Evolutionary conservation across 768 basidiomycete species (phyloP), one percentile per base, ranked within the genome.

Genomic region (Pleurotus sapidus): DNA sequence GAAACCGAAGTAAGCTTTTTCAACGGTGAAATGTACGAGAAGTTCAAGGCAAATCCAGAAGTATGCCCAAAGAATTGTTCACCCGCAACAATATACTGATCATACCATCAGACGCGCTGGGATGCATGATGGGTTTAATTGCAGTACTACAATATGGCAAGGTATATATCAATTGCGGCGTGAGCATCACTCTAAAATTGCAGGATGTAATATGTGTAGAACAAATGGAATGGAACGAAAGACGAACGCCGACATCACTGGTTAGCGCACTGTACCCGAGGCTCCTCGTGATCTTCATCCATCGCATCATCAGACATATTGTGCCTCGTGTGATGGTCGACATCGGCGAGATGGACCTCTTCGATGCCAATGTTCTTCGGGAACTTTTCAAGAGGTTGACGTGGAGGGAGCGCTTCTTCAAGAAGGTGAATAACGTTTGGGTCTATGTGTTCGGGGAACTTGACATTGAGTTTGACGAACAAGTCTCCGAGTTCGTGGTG

Each of bases 401-500:
- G 87, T 2, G 91, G 82, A 3, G 95, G 91, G 1, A 99, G 84
- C 17, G 93, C 95, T 25, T 80, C 71, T 74, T 98, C 95, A 59
- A 98, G 86, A 18, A 86, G 72, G 17, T 82, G 78, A 63, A 94
- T 87, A 38, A 77, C 74, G 30, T 78, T 75, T 30, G 84, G 77
- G 58, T 89, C 82, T 70, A 99, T 83, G 56, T 73, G 67, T 27
- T 94, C 91, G 38, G 97, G 97, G 85, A 98, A 99, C 58, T 80
- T 84, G 67, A 99, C 91, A 60, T 80, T 79, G 64, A 98, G 74
- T 68, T 87, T 90, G 72, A 99, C 81, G 69, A 84, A 94, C 59
- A 99, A 82, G 73, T 98, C 94, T 39, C 97, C 97, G 40, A 87
- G 84, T 68, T 99, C 95, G 74, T 98, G 97, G 74, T 98, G 96